Evolutionary conservation across 2,329 filamentous ascomycete species (phyloP).

Genomic region (Metarhizium robertsii): DNA sequence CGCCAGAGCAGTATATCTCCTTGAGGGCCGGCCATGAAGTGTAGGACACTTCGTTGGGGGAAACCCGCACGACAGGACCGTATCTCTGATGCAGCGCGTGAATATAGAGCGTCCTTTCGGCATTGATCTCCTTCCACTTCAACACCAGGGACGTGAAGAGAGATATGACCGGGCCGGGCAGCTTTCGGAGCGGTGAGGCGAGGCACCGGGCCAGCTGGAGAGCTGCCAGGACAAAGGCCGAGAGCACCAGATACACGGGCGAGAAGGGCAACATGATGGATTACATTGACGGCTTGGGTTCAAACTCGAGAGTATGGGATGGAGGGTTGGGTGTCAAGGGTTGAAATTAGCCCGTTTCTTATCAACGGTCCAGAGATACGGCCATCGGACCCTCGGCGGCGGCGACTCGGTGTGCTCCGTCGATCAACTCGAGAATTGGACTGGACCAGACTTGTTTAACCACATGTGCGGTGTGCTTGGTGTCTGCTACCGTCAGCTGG

Average conservation of each 20-base stretch:
- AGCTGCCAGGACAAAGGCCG: slow-evolving; percentile 14
- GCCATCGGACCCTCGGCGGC: neutral
- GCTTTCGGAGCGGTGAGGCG: slow-evolving; percentile 22
- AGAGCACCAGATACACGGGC: slow-evolving; percentile 12
- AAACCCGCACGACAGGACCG: slow-evolving; percentile 35
- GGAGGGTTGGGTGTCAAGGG: too few species aligned
- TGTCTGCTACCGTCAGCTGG: too few species aligned
- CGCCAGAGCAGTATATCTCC: slow-evolving; percentile 47
- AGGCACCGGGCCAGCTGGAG: slow-evolving; percentile 18
- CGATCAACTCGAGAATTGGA: neutral
- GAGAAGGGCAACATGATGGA: slow-evolving; percentile 16
- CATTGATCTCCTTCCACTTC: slow-evolving; percentile 48
- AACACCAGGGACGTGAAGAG: slow-evolving; percentile 40
- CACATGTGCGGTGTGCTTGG: too few species aligned
- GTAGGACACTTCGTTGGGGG: slow-evolving; percentile 37
- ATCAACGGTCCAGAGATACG: neutral
- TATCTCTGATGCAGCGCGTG: slow-evolving; percentile 38
- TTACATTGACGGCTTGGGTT: neutral
- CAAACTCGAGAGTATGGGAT: too few species aligned
- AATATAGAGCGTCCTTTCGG: slow-evolving; percentile 43
- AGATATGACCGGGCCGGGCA: slow-evolving; percentile 41
- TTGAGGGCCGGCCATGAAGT: slow-evolving; percentile 25
- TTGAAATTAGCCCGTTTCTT: neutral
- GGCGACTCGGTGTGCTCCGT: slow-evolving; percentile 2
- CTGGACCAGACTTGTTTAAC: too few species aligned